Evolutionary conservation across 495 filamentous ascomycete species (phyloP), one percentile per base, ranked within the genome.

Genomic region (Penicillium tannophilum): DNA sequence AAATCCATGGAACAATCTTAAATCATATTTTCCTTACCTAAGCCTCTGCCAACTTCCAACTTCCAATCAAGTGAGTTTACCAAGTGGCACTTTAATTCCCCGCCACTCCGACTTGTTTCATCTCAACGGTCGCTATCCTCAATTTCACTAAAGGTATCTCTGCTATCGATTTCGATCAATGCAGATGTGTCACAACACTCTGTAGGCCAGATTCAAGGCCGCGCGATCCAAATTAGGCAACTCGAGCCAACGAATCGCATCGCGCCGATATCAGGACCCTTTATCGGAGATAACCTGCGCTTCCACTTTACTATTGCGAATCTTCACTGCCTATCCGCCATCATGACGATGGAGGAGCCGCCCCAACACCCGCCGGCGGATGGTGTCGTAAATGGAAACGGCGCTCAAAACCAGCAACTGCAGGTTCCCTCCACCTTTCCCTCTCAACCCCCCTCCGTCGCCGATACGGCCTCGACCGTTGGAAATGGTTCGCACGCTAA

Each of bases 401-500:
- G 44, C 24, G 26, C 52, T 10, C 49, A 45, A 12, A 33, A 30
- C 14, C 56, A 12, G 1, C 28, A 51, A 50, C 26, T 11, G 39
- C n/a, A 30, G 30, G 30, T 20, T n/a, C n/a, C 24, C 47, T 20
- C 20, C 58, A 39, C 46, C n/a, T 28, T 20, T 20, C 20, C 31
- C 10, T 11, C 47, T 19, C 41, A n/a, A n/a, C 52, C 60, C 24
- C 44, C 58, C 3, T 62, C 63, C 10, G 16, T 56, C 43, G 26
- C 61, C 52, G 56, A 59, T 3, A 52, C 56, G 0, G 35, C 42
- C 1, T 57, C 62, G 28, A 64, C 56, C n/a, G 3, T 26, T 12
- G 44, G 43, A 54, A 16, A 26, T 5, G 10, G 60, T 8, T 41
- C 67, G 16, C 67, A 71, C 59, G 66, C 63, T 3, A 83, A 83